Evolutionary conservation across 2,329 filamentous ascomycete species (phyloP).

Genomic region (Bretziella fagacearum): DNA sequence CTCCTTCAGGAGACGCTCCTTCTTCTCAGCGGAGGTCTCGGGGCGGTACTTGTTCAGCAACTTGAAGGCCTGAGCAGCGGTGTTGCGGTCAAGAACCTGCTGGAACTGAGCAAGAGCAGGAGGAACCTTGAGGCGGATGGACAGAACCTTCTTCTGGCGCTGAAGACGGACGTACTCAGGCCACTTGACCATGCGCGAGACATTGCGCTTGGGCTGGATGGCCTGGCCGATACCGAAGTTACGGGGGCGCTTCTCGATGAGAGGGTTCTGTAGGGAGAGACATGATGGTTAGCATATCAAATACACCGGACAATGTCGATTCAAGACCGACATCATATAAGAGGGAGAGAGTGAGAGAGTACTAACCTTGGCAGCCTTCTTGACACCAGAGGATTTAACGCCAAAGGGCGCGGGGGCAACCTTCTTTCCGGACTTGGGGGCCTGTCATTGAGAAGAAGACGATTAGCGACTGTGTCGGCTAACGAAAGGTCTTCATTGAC

Average conservation of each 20-base stretch:
- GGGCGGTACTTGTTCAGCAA: conserved; percentile 99
- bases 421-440: conserved; percentile 97
- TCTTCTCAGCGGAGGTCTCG: conserved; percentile 99
- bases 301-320: background rate
- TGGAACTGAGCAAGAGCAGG: conserved; percentile 96
- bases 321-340: no score
- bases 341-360: background rate
- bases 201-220: conserved; percentile 90
- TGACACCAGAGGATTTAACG: conserved; percentile 73
- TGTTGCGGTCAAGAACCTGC: conserved; percentile 91
- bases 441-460: conserved; percentile 99
- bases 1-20: conserved; percentile 97
- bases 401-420: conserved; percentile 93
- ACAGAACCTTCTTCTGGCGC: conserved; percentile 86
- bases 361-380: conserved; percentile 95
- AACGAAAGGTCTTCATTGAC: conserved; percentile 55
- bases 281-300: conserved; percentile 17
- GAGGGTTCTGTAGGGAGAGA: conserved; percentile 58
- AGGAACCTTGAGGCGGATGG: conserved; percentile 96
- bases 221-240: conserved; percentile 99
- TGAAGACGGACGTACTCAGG: conserved; percentile 98
- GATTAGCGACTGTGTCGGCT: conserved; percentile 75
- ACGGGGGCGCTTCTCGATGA: conserved; percentile 92
- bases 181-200: conserved; percentile 98
- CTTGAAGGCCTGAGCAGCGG: conserved; percentile 94